phyloP scores from a whole-genome alignment of 2,329 filamentous ascomycete genomes.

The Triangularia verruculosa region DNA sequence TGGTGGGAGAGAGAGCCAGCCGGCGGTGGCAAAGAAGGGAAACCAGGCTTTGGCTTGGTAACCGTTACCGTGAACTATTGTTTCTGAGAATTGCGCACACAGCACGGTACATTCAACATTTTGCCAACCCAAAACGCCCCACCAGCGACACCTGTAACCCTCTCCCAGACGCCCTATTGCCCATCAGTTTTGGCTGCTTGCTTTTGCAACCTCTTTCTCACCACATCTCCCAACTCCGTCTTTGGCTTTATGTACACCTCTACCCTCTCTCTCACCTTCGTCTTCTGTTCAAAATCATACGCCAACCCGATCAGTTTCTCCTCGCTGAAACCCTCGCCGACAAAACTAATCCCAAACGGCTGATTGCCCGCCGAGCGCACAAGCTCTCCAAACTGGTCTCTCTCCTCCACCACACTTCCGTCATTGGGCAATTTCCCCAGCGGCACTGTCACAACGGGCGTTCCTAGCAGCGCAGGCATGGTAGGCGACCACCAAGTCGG shows the following conservation, averaged over 20 bases:
- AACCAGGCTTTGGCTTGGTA: constrained; percentile 30
- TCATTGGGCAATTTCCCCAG: constrained; percentile 55
- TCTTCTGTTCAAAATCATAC: constrained; percentile 66
- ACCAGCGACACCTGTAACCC: background rate
- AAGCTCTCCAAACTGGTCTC: constrained; percentile 48
- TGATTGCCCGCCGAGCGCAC: constrained; percentile 50
- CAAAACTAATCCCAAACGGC: constrained; percentile 58
- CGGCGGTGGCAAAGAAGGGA: background rate
- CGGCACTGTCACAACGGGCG: constrained; percentile 61
- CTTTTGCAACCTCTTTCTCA: background rate
- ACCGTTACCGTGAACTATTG: no score
- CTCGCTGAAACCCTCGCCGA: constrained; percentile 60
- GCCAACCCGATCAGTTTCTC: constrained; percentile 61
- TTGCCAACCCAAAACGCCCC: background rate
- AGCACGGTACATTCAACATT: no score
- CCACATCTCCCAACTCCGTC: constrained; percentile 32
- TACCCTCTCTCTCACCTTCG: constrained; percentile 30
- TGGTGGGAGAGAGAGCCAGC: constrained; percentile 17
- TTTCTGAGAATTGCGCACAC: no score
- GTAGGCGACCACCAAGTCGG: constrained; percentile 49
- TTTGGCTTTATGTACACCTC: constrained; percentile 31
- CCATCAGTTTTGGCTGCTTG: background rate
- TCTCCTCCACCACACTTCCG: constrained; percentile 39
- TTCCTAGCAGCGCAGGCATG: constrained; percentile 55
- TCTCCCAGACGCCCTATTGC: background rate